Conservation (phyloP, 192 early-diverging fungal species). For the Coemansia sp. region DNA sequence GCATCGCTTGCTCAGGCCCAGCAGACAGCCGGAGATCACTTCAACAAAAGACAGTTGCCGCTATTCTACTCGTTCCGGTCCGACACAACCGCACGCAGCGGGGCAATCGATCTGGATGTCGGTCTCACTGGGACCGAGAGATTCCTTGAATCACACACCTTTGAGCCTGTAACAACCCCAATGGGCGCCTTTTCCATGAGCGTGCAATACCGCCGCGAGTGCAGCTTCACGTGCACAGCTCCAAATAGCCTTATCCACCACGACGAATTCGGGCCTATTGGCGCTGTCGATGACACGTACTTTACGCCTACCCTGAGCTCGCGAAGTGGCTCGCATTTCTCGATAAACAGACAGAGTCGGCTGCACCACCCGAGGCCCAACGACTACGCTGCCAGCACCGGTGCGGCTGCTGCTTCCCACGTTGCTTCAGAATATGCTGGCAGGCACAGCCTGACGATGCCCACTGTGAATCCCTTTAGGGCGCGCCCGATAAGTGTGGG, state of each 20-base stretch:
- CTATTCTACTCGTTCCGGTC: constrained; percentile 72
- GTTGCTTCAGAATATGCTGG: neutral
- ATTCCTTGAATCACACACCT: constrained; percentile 43
- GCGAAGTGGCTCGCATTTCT: constrained; percentile 41
- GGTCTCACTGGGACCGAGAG: constrained; percentile 41
- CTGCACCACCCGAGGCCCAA: neutral
- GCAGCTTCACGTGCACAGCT: constrained; percentile 16
- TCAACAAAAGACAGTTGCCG: constrained; percentile 26
- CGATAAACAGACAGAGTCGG: constrained; percentile 1
- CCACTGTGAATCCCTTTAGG: constrained; percentile 47
- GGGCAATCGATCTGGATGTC: constrained; percentile 74
- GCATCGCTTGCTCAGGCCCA: constrained; percentile 53
- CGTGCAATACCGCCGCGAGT: constrained; percentile 55
- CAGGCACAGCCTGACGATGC: constrained; percentile 20
- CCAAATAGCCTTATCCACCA: constrained; percentile 2
- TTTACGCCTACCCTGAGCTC: constrained; percentile 53
- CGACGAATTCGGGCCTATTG: constrained; percentile 13
- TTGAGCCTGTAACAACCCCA: constrained; percentile 43
- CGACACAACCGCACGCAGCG: constrained; percentile 52
- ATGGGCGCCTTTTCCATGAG: constrained; percentile 45
- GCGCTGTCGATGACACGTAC: constrained; percentile 37
- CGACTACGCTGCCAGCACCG: constrained; percentile 4
- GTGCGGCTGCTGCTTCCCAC: neutral
- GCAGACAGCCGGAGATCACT: constrained; percentile 19
- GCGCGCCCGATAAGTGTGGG: constrained; percentile 38